These are phyloP conservation scores for Parsonsia alboflavescens DNA, from an alignment of 257 asterid genomes.

Conservation along the genomic window DNA sequence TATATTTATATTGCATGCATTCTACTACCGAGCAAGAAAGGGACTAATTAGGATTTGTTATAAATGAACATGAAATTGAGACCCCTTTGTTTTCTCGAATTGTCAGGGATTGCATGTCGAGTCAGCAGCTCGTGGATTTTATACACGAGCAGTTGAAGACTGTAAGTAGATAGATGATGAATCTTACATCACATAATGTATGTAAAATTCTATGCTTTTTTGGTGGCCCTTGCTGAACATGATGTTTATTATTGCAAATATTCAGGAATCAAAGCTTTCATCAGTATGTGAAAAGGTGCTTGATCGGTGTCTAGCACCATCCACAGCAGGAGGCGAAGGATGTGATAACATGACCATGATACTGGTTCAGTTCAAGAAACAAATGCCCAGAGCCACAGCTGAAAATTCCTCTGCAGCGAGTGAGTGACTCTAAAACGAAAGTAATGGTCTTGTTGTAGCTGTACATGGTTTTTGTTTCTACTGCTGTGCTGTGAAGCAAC, in stretches of 20 bases:
- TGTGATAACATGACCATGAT: constrained; percentile 98
- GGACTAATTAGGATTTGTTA: background rate
- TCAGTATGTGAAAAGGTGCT: constrained; percentile 69
- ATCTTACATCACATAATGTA: too few relatives aligned
- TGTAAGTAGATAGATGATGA: constrained; percentile 49
- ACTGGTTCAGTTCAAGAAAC: constrained; percentile 69
- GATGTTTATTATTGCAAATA: too few relatives aligned
- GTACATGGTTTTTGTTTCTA: too few relatives aligned
- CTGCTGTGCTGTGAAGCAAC: too few relatives aligned
- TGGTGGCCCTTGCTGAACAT: too few relatives aligned
- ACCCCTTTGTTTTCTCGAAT: background rate
- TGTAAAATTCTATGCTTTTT: too few relatives aligned
- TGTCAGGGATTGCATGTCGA: constrained; percentile 96
- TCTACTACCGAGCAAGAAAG: background rate
- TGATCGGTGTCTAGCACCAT: constrained; percentile 77
- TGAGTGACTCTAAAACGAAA: too few relatives aligned
- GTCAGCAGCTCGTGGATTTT: constrained; percentile 90
- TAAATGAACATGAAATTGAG: too few relatives aligned
- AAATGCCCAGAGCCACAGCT: constrained; percentile 19
- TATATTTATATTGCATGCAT: too few relatives aligned
- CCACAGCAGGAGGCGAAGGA: constrained; percentile 90
- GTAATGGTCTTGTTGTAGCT: too few relatives aligned
- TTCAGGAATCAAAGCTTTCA: constrained; percentile 76
- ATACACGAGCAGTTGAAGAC: constrained; percentile 75
- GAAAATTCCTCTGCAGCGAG: constrained; percentile 28